These are phyloP conservation scores for Cystobasidium slooffiae DNA, from an alignment of 1,284 basidiomycete species.

Conservation along the genomic window DNA sequence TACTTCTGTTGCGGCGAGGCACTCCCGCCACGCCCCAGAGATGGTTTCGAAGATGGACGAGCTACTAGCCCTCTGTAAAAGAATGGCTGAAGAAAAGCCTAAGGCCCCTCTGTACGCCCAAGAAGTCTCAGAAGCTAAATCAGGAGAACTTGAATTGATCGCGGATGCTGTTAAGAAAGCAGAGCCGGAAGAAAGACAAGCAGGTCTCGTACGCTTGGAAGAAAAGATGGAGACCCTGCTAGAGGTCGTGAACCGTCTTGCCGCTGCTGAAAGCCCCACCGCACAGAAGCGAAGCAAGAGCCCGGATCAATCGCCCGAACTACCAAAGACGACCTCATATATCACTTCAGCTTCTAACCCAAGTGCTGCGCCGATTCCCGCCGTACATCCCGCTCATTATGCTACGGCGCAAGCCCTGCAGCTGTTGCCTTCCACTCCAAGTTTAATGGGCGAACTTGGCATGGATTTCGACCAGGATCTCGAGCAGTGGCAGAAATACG, in stretches of 20 bases:
- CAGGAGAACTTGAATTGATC: background rate
- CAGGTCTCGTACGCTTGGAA: conserved; percentile 24
- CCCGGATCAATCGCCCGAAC: background rate
- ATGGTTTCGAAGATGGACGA: conserved; percentile 39
- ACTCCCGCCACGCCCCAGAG: conserved; percentile 14
- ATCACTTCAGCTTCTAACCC: background rate
- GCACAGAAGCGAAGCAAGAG: conserved; percentile 11
- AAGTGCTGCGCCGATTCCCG: background rate
- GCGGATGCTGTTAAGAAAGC: background rate
- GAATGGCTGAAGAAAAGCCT: conserved; percentile 25
- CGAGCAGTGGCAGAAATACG: conserved; percentile 24
- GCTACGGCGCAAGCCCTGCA: background rate
- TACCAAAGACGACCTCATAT: background rate
- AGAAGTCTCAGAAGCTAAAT: background rate
- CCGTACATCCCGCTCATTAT: background rate
- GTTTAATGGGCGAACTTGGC: conserved; percentile 11
- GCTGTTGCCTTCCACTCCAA: conserved; percentile 22
- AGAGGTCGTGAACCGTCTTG: conserved; percentile 26
- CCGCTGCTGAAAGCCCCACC: conserved; percentile 5
- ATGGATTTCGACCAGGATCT: conserved; percentile 28
- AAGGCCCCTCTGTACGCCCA: background rate
- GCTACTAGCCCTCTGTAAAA: conserved; percentile 14
- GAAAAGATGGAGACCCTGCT: conserved; percentile 28
- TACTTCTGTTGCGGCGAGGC: conserved; percentile 10
- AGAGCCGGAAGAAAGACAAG: background rate